Base-by-base conservation (phyloP, 805 yeast species). In the Saccharomycopsis malanga region DNA sequence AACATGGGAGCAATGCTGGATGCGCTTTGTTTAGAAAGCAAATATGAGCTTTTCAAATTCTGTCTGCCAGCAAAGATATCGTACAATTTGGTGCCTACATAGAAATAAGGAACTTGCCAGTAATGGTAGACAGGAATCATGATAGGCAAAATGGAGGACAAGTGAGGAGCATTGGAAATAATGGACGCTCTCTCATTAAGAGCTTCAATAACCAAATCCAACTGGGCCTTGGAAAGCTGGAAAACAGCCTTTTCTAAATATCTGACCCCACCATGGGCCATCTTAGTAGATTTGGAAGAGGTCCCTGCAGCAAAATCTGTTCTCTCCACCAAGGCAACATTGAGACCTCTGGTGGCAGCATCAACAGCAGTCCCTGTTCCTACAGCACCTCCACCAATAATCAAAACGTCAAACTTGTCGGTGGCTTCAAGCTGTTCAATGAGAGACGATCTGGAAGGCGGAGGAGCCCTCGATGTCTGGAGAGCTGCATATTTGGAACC, bases 181-280 rank as follows among this genome's bases (percentile, higher is more conserved):
- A 89, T 82, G 58, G 85, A 84, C 45, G 83, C 84, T 62, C 96
- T 78, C 68, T 87, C 96, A 59, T 83, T 81, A 52, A 87, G 71
- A 4, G 95, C 95, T 66, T 87, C 96, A 57, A 85, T 82, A 54
- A 87, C 96, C 58, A 87, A 73, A 66, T 84, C 86, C 65, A 84
- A 72, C 70, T 89, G 98, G 52, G 81, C 91, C 65, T 86, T 87
- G 49, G 94, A 88, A 44, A 89, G 73, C 68, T 87, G 88, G 77
- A 87, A 87, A 58, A 89, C 79, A 34, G 97, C 97, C 70, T 89
- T 89, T 64, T 89, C 98, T 60, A 89, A 74, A 65, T 89, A 89
- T 59, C 98, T 74, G 37, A 89, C 96, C 63, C 98, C 98, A 56
- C 98, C 98, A 62, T 89, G 98, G 38, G 95, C 96, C 81, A 89